Percentiles rank a stretch among this genome's conserved stretches.
phyloP scores from a whole-genome alignment of 768 basidiomycete species.

The Suillus alpinus region DNA sequence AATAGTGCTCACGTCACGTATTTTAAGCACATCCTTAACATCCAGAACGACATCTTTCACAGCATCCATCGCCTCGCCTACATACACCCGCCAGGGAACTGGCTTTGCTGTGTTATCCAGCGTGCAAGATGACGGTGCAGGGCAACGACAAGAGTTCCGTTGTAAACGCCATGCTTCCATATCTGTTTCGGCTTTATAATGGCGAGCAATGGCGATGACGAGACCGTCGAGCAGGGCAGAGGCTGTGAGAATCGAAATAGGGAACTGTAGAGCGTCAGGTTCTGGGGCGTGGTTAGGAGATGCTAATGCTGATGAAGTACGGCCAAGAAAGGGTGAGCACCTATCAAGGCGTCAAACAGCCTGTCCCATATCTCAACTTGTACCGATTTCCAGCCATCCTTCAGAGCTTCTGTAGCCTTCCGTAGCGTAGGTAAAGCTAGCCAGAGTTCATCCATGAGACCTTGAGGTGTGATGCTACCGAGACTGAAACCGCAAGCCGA shows the following conservation, averaged over 20 bases:
- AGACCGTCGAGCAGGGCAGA: constrained; percentile 50
- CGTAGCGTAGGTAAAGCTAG: constrained; percentile 51
- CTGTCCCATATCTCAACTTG: constrained; percentile 48
- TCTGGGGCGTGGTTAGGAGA: constrained; percentile 31
- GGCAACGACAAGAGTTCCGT: neutral
- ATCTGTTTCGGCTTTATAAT: constrained; percentile 33
- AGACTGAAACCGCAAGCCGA: constrained; percentile 44
- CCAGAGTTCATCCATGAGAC: constrained; percentile 59
- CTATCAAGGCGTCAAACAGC: constrained; percentile 45
- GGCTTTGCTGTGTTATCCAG: neutral
- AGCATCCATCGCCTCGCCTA: constrained; percentile 9
- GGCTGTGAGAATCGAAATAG: constrained; percentile 51
- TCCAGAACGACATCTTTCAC: constrained; percentile 20
- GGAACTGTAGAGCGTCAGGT: constrained; percentile 50
- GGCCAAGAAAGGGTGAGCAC: constrained; percentile 13
- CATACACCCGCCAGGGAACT: constrained; percentile 12
- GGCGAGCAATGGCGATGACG: constrained; percentile 33
- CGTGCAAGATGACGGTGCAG: neutral
- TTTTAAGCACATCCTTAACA: constrained; percentile 22
- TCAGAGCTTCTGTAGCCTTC: constrained; percentile 29
- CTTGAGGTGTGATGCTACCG: constrained; percentile 50
- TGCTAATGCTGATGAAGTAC: neutral
- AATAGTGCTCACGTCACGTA: constrained; percentile 15
- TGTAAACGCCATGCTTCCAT: neutral
- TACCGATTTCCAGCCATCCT: constrained; percentile 45